Conservation (phyloP, 2,329 filamentous ascomycete species). For the Aspergillus sp. region DNA sequence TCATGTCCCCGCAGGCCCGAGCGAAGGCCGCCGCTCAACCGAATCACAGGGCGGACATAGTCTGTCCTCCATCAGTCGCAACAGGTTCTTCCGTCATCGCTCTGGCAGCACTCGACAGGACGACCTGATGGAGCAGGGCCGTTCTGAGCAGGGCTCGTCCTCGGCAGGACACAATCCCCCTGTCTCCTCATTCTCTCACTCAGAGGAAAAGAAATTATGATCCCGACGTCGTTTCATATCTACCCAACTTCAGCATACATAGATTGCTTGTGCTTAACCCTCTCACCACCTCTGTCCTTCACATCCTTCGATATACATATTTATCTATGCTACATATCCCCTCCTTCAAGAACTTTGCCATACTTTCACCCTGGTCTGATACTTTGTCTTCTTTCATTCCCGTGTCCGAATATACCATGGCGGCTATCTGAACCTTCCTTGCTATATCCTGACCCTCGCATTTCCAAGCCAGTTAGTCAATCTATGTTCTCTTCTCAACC, state of each 20-base stretch:
- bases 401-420: constrained; percentile 2
- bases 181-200: constrained; percentile 17
- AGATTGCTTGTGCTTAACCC: background rate
- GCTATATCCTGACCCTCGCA: background rate
- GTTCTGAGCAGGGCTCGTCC: constrained; percentile 39
- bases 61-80: constrained; percentile 54
- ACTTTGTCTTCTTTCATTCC: background rate
- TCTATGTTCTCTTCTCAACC: background rate
- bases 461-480: background rate
- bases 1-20: constrained; percentile 27
- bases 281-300: background rate
- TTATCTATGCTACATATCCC: background rate
- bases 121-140: constrained; percentile 53
- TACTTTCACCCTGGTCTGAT: background rate
- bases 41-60: constrained; percentile 38
- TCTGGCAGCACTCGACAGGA: constrained; percentile 37
- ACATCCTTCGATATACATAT: background rate
- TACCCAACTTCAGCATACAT: background rate
- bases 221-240: background rate
- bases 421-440: constrained; percentile 6
- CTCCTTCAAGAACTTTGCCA: background rate
- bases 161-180: constrained; percentile 19
- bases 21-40: constrained; percentile 32
- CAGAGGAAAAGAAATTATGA: constrained; percentile 14
- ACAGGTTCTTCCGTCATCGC: constrained; percentile 65